Base-by-base conservation (phyloP, 148 eudicot genomes). In the Chenopodium formosanum region DNA sequence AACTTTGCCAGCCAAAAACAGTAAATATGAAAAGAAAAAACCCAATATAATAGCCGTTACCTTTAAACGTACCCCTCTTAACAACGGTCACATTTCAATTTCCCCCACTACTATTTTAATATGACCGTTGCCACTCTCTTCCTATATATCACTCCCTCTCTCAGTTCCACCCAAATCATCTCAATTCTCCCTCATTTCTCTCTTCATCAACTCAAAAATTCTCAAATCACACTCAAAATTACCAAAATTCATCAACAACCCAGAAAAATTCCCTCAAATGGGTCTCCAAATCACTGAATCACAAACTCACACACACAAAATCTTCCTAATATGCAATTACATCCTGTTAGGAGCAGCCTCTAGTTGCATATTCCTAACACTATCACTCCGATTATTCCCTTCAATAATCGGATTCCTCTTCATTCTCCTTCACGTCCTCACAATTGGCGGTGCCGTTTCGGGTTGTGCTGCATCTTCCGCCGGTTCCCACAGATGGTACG, bases 391-490 rank as follows among this genome's bases (percentile, higher is more conserved):
- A 17, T 85, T 86, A 68, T 12, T 82, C 58, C 88, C 88, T 0
- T 86, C 85, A 0, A 5, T 47, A 0, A 73, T 80, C 29, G 88
- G 87, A 6, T 4, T 82, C 75, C 78, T 86, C 65, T 44, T 86
- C 73, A 86, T 82, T 56, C 88, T 86, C 84, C 90, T 86, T 85
- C 91, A 89, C 64, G 17, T 82, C 52, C 74, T 85, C 81, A 89
- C 91, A 44, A 86, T 89, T 8, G 82, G 73, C 3, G 91, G 83
- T n/a, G 89, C 91, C 4, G 71, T 89, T 8, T 76, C 89, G 1
- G 91, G 91, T 6, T 86, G 86, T 74, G 79, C 82, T 3, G 77
- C 88, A 32, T 80, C 85, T 11, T 20, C 74, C 1, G 47, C 77
- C 7, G 80, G 77, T 1, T 79, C 88, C 14, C 81, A 75, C 73